Conservation (phyloP, 2,329 filamentous ascomycete species). For the Bisporella sp. region DNA sequence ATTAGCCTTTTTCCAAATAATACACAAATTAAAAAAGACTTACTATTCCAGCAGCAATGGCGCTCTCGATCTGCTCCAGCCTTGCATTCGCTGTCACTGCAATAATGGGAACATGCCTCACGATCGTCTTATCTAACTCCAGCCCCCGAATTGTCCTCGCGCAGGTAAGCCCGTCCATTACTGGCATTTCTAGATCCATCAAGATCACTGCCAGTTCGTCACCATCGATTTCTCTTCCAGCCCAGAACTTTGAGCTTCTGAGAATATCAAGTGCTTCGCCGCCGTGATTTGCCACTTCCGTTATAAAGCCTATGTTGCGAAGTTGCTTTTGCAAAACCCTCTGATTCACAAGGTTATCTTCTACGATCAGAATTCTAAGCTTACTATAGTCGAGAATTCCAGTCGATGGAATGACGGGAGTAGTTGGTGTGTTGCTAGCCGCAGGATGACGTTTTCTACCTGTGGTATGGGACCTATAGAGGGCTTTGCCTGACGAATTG, state of each 20-base stretch:
- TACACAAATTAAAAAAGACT: conserved; percentile 26
- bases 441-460: conserved; percentile 4
- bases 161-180: conserved; percentile 76
- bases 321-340: conserved; percentile 56
- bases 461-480: conserved; percentile 13
- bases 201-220: conserved; percentile 59
- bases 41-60: conserved; percentile 67
- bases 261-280: conserved; percentile 54
- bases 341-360: conserved; percentile 63
- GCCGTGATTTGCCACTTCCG: conserved; percentile 58
- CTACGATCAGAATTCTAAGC: conserved; percentile 54
- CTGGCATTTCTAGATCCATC: conserved; percentile 79
- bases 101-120: conserved; percentile 66
- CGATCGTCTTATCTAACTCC: conserved; percentile 54
- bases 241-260: conserved; percentile 48
- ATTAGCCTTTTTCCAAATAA: neutral
- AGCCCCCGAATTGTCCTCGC: conserved; percentile 62
- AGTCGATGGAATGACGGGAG: neutral
- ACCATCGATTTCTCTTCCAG: conserved; percentile 27
- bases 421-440: neutral
- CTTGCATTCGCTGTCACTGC: conserved; percentile 79
- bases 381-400: conserved; percentile 13
- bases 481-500: conserved; percentile 14
- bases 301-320: conserved; percentile 52
- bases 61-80: conserved; percentile 64